These are phyloP conservation scores for Monosporascus sp. DNA, from an alignment of 2,329 filamentous ascomycete genomes.

Conservation along the genomic window DNA sequence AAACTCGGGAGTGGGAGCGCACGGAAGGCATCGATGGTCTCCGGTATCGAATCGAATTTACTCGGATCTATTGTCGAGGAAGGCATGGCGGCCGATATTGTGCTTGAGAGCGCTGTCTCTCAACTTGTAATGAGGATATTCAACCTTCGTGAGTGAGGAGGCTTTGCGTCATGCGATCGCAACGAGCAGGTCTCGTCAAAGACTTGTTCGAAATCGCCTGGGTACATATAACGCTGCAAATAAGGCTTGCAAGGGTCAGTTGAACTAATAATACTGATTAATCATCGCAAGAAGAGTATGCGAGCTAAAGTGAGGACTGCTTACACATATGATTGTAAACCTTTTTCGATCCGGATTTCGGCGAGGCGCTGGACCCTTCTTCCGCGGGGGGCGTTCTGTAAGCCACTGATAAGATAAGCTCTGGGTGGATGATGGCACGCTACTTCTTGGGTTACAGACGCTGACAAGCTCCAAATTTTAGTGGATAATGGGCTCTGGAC, in stretches of 20 bases:
- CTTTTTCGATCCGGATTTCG: neutral
- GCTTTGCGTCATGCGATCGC: neutral
- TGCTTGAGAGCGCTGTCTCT: neutral
- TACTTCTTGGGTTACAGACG: neutral
- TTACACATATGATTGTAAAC: too few species aligned
- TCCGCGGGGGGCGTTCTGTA: neutral
- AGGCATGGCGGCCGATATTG: constrained; percentile 37
- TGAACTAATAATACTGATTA: too few species aligned
- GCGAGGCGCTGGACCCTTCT: neutral
- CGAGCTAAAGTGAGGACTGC: too few species aligned
- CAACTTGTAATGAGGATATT: too few species aligned
- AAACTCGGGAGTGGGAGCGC: constrained; percentile 24
- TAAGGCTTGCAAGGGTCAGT: too few species aligned
- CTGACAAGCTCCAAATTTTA: neutral
- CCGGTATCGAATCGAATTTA: constrained; percentile 61
- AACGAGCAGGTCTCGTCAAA: neutral
- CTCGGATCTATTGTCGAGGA: constrained; percentile 42
- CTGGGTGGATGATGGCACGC: neutral
- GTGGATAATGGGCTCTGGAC: neutral
- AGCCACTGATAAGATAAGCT: neutral
- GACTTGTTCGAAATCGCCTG: neutral
- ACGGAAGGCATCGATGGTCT: constrained; percentile 61
- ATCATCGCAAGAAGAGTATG: too few species aligned
- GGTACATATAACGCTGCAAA: too few species aligned
- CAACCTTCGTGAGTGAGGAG: too few species aligned